Evolutionary conservation across 1,139 yeast genomes (phyloP).

Genomic region (Suhomyces wounanorum): DNA sequence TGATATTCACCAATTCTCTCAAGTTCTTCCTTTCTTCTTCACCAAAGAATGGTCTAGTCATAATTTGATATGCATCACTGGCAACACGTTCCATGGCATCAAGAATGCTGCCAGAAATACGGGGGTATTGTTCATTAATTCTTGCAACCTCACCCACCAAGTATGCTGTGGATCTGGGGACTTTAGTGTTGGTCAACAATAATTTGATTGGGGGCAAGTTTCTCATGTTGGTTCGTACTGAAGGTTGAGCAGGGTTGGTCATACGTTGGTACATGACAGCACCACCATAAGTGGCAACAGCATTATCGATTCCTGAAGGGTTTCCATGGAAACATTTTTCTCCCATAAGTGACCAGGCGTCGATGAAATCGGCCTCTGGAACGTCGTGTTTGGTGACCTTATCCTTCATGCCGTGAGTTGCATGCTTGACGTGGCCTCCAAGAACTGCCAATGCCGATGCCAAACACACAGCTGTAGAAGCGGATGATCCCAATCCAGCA

Average conservation of each 20-base stretch:
- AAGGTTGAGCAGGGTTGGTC: conserved; percentile 52
- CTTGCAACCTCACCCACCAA: conserved; percentile 77
- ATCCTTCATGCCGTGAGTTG: conserved; percentile 29
- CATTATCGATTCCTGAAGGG: conserved; percentile 96
- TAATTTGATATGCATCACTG: conserved; percentile 63
- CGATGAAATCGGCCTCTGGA: conserved; percentile 61
- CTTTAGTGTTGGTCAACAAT: conserved; percentile 78
- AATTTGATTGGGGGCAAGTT: conserved; percentile 76
- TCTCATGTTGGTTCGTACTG: conserved; percentile 64
- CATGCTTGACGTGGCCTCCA: conserved; percentile 53
- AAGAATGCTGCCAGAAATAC: conserved; percentile 57
- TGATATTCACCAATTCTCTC: conserved; percentile 70
- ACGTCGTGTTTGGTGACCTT: conserved; percentile 36
- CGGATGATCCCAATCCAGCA: conserved; percentile 96
- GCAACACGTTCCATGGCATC: conserved; percentile 73
- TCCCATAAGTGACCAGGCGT: conserved; percentile 88
- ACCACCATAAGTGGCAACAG: conserved; percentile 95
- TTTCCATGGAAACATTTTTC: conserved; percentile 96
- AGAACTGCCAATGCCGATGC: conserved; percentile 71
- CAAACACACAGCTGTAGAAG: conserved; percentile 83
- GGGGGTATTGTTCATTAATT: conserved; percentile 54
- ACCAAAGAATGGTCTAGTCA: conserved; percentile 55
- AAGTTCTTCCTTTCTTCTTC: conserved; percentile 47
- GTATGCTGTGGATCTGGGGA: conserved; percentile 84
- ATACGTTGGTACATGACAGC: conserved; percentile 86